phyloP scores from a whole-genome alignment of 331 rosid genomes.

The Quercus phellos region DNA sequence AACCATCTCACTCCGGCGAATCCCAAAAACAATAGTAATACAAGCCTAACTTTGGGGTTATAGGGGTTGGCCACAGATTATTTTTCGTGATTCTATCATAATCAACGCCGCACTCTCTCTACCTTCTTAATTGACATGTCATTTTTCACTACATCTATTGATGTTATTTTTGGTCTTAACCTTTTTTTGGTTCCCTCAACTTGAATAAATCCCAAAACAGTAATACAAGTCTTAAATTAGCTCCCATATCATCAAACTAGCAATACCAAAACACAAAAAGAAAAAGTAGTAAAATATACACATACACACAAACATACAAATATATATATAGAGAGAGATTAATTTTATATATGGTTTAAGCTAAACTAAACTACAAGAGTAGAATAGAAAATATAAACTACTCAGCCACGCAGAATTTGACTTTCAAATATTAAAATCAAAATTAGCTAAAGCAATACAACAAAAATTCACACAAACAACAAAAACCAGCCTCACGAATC shows the following conservation, averaged over 20 bases:
- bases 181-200: no score
- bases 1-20: no score
- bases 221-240: background rate
- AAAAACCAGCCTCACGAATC: background rate
- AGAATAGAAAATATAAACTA: background rate
- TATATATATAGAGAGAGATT: background rate
- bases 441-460: background rate
- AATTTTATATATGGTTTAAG: no score
- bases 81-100: no score
- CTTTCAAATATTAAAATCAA: conserved; percentile 4
- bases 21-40: no score
- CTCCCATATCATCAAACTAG: background rate
- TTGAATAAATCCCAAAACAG: background rate
- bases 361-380: background rate
- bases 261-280: background rate
- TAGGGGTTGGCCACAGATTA: no score
- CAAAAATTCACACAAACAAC: background rate
- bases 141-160: no score
- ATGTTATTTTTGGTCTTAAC: no score
- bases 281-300: background rate
- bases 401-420: background rate
- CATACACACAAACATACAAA: background rate
- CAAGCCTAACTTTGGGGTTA: no score
- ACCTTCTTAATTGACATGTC: no score
- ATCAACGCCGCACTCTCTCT: no score